phyloP scores from a whole-genome alignment of 495 filamentous ascomycete genomes.

The Xylaria bambusicola region DNA sequence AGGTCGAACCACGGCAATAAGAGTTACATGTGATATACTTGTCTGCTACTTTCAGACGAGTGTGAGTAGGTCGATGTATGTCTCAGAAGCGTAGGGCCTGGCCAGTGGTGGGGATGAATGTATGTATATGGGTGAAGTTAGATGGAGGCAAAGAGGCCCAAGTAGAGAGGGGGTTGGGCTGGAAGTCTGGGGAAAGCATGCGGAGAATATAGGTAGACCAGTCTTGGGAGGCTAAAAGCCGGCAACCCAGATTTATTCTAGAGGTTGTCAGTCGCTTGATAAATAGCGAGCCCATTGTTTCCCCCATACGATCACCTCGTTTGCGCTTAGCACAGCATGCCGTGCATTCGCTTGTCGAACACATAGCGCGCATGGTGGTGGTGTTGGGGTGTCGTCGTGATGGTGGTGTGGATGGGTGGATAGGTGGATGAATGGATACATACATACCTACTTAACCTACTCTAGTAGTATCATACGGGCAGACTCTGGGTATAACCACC shows the following conservation, averaged over 20 bases:
- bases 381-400: not conserved
- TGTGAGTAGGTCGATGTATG: no score
- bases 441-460: no score
- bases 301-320: not conserved
- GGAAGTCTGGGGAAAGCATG: not conserved
- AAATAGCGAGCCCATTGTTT: not conserved
- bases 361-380: not conserved
- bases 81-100: no score
- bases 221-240: not conserved
- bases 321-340: not conserved
- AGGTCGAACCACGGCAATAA: no score
- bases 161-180: not conserved
- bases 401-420: constrained; percentile 19
- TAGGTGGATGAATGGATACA: no score
- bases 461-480: no score
- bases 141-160: not conserved
- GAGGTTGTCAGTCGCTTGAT: not conserved
- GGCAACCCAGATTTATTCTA: not conserved
- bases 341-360: constrained; percentile 6
- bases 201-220: no score
- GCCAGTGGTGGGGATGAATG: no score
- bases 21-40: no score
- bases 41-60: no score
- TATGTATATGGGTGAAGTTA: no score
- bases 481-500: no score